Conservation (phyloP, 345 rosid species). For the Euphorbia pulcherrima region DNA sequence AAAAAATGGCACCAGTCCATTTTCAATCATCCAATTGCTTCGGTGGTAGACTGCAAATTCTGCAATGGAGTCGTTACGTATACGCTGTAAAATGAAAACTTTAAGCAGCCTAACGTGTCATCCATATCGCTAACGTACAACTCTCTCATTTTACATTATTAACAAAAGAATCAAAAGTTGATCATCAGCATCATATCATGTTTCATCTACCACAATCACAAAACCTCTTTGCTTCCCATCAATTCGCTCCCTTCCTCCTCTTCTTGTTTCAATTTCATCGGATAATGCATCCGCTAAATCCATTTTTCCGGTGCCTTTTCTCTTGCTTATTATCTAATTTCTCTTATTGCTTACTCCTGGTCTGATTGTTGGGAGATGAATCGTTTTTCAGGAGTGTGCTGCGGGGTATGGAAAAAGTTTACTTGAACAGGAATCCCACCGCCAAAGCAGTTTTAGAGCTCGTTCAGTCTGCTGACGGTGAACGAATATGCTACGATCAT, state of each 20-base stretch:
- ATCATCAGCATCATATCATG: constrained; percentile 8
- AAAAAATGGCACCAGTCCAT: too few species aligned
- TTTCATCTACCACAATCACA: constrained; percentile 21
- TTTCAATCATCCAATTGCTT: too few species aligned
- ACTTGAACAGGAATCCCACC: constrained; percentile 69
- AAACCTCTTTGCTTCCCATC: constrained; percentile 14
- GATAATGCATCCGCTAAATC: constrained; percentile 21
- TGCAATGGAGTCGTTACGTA: not conserved
- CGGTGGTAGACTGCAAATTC: too few species aligned
- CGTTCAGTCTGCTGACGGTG: constrained; percentile 49
- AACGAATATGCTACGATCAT: constrained; percentile 76
- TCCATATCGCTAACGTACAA: not conserved
- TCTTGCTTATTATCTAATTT: not conserved
- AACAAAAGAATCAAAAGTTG: not conserved
- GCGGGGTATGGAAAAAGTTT: constrained; percentile 63
- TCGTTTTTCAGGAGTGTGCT: constrained; percentile 71
- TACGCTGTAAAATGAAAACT: not conserved
- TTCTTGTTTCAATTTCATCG: constrained; percentile 15
- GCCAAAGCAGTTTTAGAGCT: constrained; percentile 76
- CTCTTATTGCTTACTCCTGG: not conserved
- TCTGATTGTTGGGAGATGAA: constrained; percentile 40
- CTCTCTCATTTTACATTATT: not conserved
- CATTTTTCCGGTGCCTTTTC: constrained; percentile 30
- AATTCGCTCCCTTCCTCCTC: not conserved
- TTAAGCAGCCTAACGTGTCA: not conserved